Evolutionary conservation across 2,329 filamentous ascomycete species (phyloP).

Genomic region (Verticillium nubilum): DNA sequence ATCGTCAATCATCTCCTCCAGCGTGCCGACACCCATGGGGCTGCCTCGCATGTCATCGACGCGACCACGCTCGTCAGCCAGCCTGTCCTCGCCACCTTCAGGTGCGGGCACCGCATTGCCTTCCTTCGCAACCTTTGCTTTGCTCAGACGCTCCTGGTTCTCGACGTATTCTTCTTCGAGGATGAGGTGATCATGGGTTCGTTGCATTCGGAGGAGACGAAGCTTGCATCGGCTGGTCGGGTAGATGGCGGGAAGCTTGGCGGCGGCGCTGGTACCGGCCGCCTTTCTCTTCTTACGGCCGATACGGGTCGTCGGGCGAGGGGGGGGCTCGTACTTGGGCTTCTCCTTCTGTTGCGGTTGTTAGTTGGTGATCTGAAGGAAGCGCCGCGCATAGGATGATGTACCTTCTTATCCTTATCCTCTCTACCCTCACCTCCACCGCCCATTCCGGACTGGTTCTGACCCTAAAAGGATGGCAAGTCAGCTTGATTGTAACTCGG

Average conservation of each 20-base stretch:
- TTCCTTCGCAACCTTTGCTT: slow-evolving; percentile 78
- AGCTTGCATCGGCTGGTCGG: slow-evolving; percentile 97
- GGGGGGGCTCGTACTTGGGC: slow-evolving; percentile 99
- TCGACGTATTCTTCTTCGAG: slow-evolving; percentile 98
- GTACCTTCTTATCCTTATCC: slow-evolving; percentile 91
- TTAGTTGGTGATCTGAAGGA: slow-evolving; percentile 10
- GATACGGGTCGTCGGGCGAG: slow-evolving; percentile 91
- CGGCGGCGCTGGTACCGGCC: slow-evolving; percentile 86
- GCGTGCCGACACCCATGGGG: slow-evolving; percentile 95
- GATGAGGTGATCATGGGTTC: slow-evolving; percentile 93
- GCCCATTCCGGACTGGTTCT: slow-evolving; percentile 83
- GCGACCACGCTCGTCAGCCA: slow-evolving; percentile 88
- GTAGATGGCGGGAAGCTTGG: slow-evolving; percentile 90
- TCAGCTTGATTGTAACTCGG: background rate
- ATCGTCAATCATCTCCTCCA: slow-evolving; percentile 98
- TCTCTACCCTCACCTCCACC: slow-evolving; percentile 72
- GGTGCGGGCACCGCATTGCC: slow-evolving; percentile 60
- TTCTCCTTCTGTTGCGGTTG: slow-evolving; percentile 76
- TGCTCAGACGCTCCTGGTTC: slow-evolving; percentile 94
- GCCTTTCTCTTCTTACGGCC: slow-evolving; percentile 98
- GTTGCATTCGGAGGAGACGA: slow-evolving; percentile 94
- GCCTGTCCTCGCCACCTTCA: slow-evolving; percentile 71
- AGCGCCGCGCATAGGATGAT: slow-evolving; percentile 6
- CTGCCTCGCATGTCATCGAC: slow-evolving; percentile 98
- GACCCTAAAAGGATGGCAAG: slow-evolving; percentile 49